Base-by-base conservation (phyloP, 2,329 filamentous ascomycete species). In the Alternaria gansuensis region DNA sequence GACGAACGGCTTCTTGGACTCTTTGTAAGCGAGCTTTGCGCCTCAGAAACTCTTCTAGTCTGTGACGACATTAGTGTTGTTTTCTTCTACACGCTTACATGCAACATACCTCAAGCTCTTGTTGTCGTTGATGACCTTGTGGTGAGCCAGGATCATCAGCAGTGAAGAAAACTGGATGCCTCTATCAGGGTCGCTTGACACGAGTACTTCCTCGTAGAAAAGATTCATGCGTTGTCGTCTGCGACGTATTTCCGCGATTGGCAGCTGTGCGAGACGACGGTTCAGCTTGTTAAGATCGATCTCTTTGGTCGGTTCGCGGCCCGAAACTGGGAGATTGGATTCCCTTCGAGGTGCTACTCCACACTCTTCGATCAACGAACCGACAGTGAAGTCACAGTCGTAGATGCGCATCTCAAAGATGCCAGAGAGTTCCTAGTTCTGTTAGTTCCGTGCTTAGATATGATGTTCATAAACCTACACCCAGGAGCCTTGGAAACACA, bases 371-470 rank as follows among this genome's bases (percentile, higher is more conserved):
- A 98, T 83, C 51, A 99, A 91, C 37, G 87, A 84, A n/a, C 86
- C 82, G 23, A 99, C 90, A 0, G 93, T 95, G 76, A 96, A 95
- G 68, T 96, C 92, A 5, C 90, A 88, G 58, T 94, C 90, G 75
- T 99, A 97, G 49, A 99, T 93, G 33, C 94, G 90, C 93, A 99
- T 98, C 72, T 96, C 90, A 71, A 99, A 99, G 14, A 97, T 87
- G 3, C 95, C 95, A 17, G 93, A 97, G 1, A 99, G 87, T 82
- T 98, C 87, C 84, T 85, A 43, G 40, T 28, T 3, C 9, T 23
- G 51, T 68, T 31, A 72, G 64, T 54, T 33, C 36, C 5, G 37
- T 14, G 13, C n/a, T 43, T 14, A 0, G 4, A 23, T 21, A 26
- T 9, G 10, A 11, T 10, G 17, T 23, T 14, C 24, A 11, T 14